phyloP scores from a whole-genome alignment of 116 monocot species.

The Trichopus zeylanicus region DNA sequence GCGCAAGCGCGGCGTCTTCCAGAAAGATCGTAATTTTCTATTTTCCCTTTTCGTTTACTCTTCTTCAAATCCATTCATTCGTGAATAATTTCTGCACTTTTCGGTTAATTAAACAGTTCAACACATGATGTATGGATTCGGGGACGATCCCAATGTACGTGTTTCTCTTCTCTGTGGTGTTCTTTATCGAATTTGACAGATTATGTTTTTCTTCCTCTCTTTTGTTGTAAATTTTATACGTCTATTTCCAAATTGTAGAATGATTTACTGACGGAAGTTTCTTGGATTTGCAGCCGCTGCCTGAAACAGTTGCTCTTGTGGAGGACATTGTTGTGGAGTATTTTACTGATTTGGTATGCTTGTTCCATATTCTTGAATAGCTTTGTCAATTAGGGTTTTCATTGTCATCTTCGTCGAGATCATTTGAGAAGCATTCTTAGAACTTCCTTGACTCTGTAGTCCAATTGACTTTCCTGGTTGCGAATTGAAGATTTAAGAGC shows the following conservation, averaged over 20 bases:
- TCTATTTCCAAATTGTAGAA: no score
- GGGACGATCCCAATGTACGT: slow-evolving; percentile 97
- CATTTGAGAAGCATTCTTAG: no score
- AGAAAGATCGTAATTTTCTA: slow-evolving; percentile 72
- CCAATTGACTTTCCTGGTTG: no score
- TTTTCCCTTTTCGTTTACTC: no score
- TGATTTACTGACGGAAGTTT: slow-evolving; percentile 6
- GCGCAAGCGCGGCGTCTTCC: slow-evolving; percentile 95
- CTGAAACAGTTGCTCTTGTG: slow-evolving; percentile 85
- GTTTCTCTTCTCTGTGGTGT: no score
- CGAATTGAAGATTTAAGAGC: no score
- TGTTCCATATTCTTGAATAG: not conserved
- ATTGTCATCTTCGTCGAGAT: no score
- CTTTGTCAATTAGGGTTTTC: no score
- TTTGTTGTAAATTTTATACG: no score
- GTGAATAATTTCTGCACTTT: no score
- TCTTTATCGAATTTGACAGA: not conserved
- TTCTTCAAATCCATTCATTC: no score
- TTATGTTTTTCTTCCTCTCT: not conserved
- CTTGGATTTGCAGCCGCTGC: slow-evolving; percentile 84
- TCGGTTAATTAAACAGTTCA: slow-evolving; percentile 53
- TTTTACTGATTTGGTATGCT: slow-evolving; percentile 82
- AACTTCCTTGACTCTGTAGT: no score
- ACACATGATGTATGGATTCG: slow-evolving; percentile 99
- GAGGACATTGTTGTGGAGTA: slow-evolving; percentile 97